Evolutionary conservation across 345 rosid genomes (phyloP).

Genomic region (Gossypioides kirkii): DNA sequence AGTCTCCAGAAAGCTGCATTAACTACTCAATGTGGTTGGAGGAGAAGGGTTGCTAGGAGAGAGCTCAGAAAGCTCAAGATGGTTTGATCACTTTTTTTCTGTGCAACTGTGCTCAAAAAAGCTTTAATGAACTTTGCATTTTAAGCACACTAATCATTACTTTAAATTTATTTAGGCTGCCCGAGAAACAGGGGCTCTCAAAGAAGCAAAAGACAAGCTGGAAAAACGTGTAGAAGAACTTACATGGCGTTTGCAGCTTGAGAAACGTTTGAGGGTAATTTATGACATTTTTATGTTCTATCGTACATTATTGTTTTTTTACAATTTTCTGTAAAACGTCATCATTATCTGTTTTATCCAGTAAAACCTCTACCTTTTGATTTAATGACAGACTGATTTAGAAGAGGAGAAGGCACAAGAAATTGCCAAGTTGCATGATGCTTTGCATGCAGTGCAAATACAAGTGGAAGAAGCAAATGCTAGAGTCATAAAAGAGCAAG

Average conservation of each 20-base stretch:
- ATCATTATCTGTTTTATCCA: neutral
- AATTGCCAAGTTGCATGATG: conserved; percentile 76
- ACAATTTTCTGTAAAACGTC: conserved; percentile 3
- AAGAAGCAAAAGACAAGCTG: conserved; percentile 97
- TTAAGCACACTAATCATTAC: conserved; percentile 17
- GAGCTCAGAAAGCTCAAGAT: conserved; percentile 89
- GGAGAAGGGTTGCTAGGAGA: conserved; percentile 87
- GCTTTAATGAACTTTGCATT: neutral
- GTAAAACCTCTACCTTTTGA: conserved; percentile 1
- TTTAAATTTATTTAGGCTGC: conserved; percentile 58
- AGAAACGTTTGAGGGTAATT: conserved; percentile 90
- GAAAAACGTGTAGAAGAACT: conserved; percentile 98
- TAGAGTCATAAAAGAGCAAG: conserved; percentile 67
- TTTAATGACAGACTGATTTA: conserved; percentile 59
- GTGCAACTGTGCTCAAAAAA: conserved; percentile 8
- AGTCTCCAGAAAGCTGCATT: conserved; percentile 79
- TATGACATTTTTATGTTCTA: conserved; percentile 15
- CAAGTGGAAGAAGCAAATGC: conserved; percentile 91
- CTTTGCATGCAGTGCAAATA: conserved; percentile 64
- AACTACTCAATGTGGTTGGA: conserved; percentile 92
- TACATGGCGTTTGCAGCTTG: conserved; percentile 95
- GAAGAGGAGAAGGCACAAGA: conserved; percentile 97
- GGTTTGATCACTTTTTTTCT: conserved; percentile 40
- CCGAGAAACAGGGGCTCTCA: conserved; percentile 93
- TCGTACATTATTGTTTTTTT: neutral